Evolutionary conservation across 139 green algal species (phyloP), one percentile per base, ranked within the genome.

Genomic region (Haematococcus lacustris): DNA sequence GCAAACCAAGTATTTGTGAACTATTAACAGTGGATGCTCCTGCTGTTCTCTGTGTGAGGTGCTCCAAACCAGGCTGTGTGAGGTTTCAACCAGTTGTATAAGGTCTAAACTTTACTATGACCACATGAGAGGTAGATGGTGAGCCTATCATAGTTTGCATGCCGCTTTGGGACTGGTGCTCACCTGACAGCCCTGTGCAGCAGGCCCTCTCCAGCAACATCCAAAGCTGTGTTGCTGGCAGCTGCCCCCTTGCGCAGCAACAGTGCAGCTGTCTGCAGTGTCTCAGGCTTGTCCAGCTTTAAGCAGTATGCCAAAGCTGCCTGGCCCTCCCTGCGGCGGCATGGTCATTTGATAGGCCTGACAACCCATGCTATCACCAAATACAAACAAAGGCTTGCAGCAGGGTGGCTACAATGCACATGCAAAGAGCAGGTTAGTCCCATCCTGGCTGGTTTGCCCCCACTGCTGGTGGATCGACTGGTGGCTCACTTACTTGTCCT

Each of bases 121-220:
- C 17, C 47, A 13, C 47, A 57, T n/a, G 17, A 57, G 47, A 13
- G 13, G 47, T n/a, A 13, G 17, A 57, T 57, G 21, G 17, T n/a
- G 17, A 57, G 17, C 47, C 47, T n/a, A n/a, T 57, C 47, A 57
- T 57, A 21, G 17, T 21, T n/a, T 57, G 47, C 17, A 13, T n/a
- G 47, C 47, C 47, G 21, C 13, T n/a, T 57, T 21, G 47, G 13
- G 47, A 57, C 47, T 57, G 21, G 13, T 21, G 17, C 57, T 64
- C 28, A 67, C 60, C 32, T 67, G 26, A 78, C 73, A 7, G 73
- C 73, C 1, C 73, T 51, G 73, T 78, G 73, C 38, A 78, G 51
- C 26, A 73, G 17, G 3, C 73, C 73, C 73, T 78, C 73, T 5
- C 73, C 73, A 2, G 23, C 13, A 4, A 34, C 28, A 41, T 78